Conservation (phyloP, 805 yeast species). For the Nadsonia fulvescens region DNA sequence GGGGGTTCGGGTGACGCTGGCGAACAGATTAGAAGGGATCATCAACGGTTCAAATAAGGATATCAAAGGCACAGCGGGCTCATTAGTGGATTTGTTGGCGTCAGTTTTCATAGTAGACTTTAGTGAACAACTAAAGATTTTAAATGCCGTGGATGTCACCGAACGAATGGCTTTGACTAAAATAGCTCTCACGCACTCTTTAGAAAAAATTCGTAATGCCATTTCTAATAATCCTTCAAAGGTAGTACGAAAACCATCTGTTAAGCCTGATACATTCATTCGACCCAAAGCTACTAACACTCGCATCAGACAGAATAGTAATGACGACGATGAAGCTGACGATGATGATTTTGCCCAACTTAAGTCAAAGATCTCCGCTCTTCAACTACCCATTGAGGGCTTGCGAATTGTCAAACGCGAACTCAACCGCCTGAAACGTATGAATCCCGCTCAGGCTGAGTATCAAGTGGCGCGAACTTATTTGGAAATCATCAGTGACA, state of each 20-base stretch:
- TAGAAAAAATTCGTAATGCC: conserved; percentile 5
- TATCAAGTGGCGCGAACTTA: conserved; percentile 24
- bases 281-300: conserved; percentile 13
- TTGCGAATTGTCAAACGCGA: conserved; percentile 21
- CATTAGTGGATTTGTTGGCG: conserved; percentile 19
- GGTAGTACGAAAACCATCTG: conserved; percentile 15
- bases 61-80: conserved; percentile 13
- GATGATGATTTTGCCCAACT: conserved; percentile 20
- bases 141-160: conserved; percentile 14
- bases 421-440: conserved; percentile 20
- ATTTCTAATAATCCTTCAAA: conserved; percentile 7
- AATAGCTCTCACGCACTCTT: conserved; percentile 7
- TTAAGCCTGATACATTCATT: conserved; percentile 13
- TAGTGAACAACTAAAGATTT: conserved; percentile 15
- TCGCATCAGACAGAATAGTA: too few species aligned
- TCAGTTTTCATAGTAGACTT: conserved; percentile 19
- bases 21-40: not conserved
- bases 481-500: conserved; percentile 22
- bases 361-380: conserved; percentile 12
- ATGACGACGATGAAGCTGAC: conserved; percentile 13
- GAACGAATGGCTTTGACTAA: conserved; percentile 14
- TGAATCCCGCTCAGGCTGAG: conserved; percentile 24
- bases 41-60: conserved; percentile 3
- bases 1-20: conserved; percentile 6
- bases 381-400: conserved; percentile 18